Conservation (phyloP, 179 eudicot species). For the Patellifolia procumbens region DNA sequence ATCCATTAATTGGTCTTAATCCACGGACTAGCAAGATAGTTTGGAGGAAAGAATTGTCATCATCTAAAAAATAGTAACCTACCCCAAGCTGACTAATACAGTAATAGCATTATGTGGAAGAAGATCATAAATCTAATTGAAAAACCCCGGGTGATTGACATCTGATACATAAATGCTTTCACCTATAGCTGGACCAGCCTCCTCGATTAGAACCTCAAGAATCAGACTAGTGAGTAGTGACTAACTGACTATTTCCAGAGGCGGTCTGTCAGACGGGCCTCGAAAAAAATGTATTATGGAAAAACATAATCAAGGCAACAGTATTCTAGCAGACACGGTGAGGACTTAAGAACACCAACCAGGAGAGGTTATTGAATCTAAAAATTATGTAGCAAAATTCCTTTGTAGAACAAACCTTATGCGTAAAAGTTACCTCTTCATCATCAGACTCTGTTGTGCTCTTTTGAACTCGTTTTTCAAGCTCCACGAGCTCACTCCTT, state of each 20-base stretch:
- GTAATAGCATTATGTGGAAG: no score
- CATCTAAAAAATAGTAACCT: not conserved
- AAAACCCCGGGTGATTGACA: not conserved
- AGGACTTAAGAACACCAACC: not conserved
- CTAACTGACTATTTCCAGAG: not conserved
- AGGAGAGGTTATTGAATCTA: not conserved
- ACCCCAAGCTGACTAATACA: not conserved
- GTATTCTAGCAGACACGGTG: not conserved
- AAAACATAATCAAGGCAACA: not conserved
- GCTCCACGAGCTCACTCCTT: slow-evolving; percentile 84
- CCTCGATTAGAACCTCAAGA: not conserved
- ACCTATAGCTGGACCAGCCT: not conserved
- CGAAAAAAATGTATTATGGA: not conserved
- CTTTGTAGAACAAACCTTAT: not conserved
- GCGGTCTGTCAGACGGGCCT: not conserved
- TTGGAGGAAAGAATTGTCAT: not conserved
- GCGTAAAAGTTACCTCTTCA: slow-evolving; percentile 42
- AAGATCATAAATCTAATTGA: no score
- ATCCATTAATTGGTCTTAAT: not conserved
- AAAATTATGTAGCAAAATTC: not conserved
- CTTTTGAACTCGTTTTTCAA: slow-evolving; percentile 84
- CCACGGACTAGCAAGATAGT: not conserved
- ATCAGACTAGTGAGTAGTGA: not conserved
- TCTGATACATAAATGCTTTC: not conserved
- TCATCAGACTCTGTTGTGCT: slow-evolving; percentile 58